These are phyloP conservation scores for Lasiodiplodia theobromae DNA, from an alignment of 2,329 filamentous ascomycete species.

Conservation along the genomic window DNA sequence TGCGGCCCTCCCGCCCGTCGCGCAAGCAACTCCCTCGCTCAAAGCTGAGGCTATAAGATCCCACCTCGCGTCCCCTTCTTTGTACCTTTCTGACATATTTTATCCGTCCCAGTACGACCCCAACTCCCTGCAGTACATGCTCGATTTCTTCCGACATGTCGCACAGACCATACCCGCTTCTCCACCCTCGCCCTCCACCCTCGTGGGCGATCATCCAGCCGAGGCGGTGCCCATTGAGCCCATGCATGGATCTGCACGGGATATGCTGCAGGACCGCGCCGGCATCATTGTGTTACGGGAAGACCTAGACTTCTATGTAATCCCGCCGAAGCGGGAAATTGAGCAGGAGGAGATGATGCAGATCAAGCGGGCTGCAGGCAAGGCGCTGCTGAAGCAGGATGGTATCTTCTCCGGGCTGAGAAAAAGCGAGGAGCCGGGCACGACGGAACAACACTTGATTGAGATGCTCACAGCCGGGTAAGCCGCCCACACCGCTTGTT, in stretches of 20 bases:
- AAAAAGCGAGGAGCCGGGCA: slow-evolving; percentile 93
- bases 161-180: slow-evolving; percentile 92
- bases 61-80: slow-evolving; percentile 52
- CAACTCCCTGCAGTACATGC: slow-evolving; percentile 95
- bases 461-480: slow-evolving; percentile 99
- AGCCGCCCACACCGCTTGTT: slow-evolving; percentile 45
- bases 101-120: slow-evolving; percentile 84
- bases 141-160: slow-evolving; percentile 96
- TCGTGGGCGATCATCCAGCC: slow-evolving; percentile 41
- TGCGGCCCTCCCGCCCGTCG: slow-evolving; percentile 35
- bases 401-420: slow-evolving; percentile 96
- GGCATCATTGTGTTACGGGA: slow-evolving; percentile 97
- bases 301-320: slow-evolving; percentile 96
- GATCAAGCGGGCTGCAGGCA: slow-evolving; percentile 90
- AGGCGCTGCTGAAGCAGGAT: slow-evolving; percentile 83
- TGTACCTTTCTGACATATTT: slow-evolving; percentile 64
- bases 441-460: slow-evolving; percentile 96
- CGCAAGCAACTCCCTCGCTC: slow-evolving; percentile 42
- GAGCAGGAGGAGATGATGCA: slow-evolving; percentile 90
- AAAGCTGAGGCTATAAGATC: slow-evolving; percentile 43
- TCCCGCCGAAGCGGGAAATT: slow-evolving; percentile 86
- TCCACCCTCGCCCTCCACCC: slow-evolving; percentile 66
- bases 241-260: slow-evolving; percentile 70
- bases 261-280: slow-evolving; percentile 85
- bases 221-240: slow-evolving; percentile 75